phyloP scores from a whole-genome alignment of 208 protist species.

The Trypanosoma mega region DNA sequence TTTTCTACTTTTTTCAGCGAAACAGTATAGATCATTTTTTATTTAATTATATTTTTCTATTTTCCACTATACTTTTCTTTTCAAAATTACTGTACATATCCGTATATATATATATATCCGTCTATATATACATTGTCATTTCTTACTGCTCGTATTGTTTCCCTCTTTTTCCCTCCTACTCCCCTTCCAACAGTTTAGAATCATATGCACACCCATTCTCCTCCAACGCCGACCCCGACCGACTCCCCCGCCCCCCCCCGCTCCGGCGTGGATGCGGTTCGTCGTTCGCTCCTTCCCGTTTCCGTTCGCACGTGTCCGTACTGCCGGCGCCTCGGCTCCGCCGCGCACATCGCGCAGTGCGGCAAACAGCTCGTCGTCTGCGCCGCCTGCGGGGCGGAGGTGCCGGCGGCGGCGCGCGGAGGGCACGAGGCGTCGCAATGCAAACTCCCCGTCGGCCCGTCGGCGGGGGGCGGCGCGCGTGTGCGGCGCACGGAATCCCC shows the following conservation, averaged over 20 bases:
- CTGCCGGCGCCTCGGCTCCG: slow-evolving; percentile 10
- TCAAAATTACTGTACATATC: not conserved
- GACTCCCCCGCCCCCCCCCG: too few species aligned
- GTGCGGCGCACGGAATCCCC: too few species aligned
- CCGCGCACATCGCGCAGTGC: slow-evolving; percentile 13
- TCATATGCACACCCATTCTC: too few species aligned
- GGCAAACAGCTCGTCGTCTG: slow-evolving; percentile 8
- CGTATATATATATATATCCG: not conserved
- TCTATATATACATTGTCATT: slow-evolving; percentile 1
- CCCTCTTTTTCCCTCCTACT: too few species aligned
- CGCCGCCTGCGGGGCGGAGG: not conserved
- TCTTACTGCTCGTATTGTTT: too few species aligned
- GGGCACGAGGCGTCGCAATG: not conserved
- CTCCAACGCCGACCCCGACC: too few species aligned
- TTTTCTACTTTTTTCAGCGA: slow-evolving; percentile 2
- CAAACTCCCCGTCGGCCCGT: not conserved
- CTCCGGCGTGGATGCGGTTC: not conserved
- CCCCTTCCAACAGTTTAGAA: too few species aligned
- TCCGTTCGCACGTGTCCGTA: slow-evolving; percentile 18
- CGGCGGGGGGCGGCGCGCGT: not conserved
- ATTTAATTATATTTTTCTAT: slow-evolving; percentile 16
- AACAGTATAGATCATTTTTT: not conserved
- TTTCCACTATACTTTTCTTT: not conserved
- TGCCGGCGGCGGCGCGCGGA: slow-evolving; percentile 1
- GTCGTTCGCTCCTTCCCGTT: not conserved